Evolutionary conservation across 306 rosid species (phyloP).

Genomic region (Arachis stenosperma): DNA sequence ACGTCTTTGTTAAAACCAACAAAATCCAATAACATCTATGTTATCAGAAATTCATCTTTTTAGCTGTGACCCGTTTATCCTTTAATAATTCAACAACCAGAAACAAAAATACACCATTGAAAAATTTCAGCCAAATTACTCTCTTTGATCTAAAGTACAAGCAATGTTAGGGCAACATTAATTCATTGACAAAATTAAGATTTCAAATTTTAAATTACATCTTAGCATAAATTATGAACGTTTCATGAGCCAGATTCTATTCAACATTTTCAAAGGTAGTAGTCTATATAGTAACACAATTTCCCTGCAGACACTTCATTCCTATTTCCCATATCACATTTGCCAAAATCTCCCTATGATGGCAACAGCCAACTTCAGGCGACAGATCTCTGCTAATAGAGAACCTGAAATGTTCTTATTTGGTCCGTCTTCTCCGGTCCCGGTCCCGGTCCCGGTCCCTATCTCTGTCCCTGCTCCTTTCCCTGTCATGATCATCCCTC

Average conservation of each 20-base stretch:
- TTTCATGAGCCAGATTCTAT: constrained; percentile 35
- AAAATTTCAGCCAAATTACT: constrained; percentile 1
- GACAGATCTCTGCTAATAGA: not conserved
- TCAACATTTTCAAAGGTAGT: constrained; percentile 36
- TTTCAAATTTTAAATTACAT: constrained; percentile 41
- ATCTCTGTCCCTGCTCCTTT: constrained; percentile 52
- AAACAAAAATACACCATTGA: not conserved
- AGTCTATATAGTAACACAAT: constrained; percentile 28
- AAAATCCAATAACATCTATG: too few species aligned
- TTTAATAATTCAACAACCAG: not conserved
- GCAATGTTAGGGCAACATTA: constrained; percentile 29
- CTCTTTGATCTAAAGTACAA: not conserved
- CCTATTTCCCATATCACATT: constrained; percentile 28
- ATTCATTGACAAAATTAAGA: constrained; percentile 33
- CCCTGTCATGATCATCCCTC: constrained; percentile 84
- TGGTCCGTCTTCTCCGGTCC: constrained; percentile 72
- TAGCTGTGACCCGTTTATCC: too few species aligned
- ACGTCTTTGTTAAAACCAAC: too few species aligned
- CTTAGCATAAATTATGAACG: constrained; percentile 22
- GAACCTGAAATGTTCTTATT: constrained; percentile 44
- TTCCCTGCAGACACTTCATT: constrained; percentile 30
- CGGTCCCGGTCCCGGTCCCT: constrained; percentile 52
- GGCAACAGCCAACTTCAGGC: constrained; percentile 21
- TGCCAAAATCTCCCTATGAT: constrained; percentile 28
- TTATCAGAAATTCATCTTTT: too few species aligned